Percentiles rank a stretch among this genome's conserved stretches.
These are phyloP conservation scores for Paracoccidioides brasiliensis DNA, from an alignment of 2,329 filamentous ascomycete species.

Conservation along the genomic window DNA sequence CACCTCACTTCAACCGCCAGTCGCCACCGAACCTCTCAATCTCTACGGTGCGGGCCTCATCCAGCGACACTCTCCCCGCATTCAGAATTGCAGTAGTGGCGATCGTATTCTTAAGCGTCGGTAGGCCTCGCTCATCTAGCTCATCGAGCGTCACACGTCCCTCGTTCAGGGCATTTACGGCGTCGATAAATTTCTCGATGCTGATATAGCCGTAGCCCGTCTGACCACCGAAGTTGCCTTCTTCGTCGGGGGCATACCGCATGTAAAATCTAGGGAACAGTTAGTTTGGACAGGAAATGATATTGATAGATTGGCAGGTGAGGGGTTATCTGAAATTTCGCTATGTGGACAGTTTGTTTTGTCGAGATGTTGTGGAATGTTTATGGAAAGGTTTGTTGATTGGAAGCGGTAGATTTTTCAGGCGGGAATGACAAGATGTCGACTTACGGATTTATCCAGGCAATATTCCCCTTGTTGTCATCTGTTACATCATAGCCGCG, in stretches of 20 bases:
- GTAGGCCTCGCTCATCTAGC: constrained; percentile 66
- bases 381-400: not conserved
- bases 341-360: not conserved
- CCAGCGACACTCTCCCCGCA: constrained; percentile 70
- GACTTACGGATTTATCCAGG: constrained; percentile 72
- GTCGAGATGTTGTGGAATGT: not conserved
- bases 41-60: constrained; percentile 63
- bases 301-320: not conserved
- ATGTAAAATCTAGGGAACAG: constrained; percentile 56
- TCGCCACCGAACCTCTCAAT: constrained; percentile 39
- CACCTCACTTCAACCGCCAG: constrained; percentile 50
- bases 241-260: constrained; percentile 86
- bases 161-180: constrained; percentile 63
- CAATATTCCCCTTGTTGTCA: constrained; percentile 51
- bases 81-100: constrained; percentile 86
- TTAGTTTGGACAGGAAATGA: not conserved
- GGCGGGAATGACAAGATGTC: not conserved
- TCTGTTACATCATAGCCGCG: constrained; percentile 90
- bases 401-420: not conserved
- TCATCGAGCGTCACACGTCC: constrained; percentile 59
- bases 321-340: not conserved
- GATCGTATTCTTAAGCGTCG: constrained; percentile 78
- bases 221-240: constrained; percentile 87
- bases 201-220: constrained; percentile 86
- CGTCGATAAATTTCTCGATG: constrained; percentile 93